These are phyloP conservation scores for Tetradesmus obliquus DNA, from an alignment of 139 green algal species.

Conservation along the genomic window DNA sequence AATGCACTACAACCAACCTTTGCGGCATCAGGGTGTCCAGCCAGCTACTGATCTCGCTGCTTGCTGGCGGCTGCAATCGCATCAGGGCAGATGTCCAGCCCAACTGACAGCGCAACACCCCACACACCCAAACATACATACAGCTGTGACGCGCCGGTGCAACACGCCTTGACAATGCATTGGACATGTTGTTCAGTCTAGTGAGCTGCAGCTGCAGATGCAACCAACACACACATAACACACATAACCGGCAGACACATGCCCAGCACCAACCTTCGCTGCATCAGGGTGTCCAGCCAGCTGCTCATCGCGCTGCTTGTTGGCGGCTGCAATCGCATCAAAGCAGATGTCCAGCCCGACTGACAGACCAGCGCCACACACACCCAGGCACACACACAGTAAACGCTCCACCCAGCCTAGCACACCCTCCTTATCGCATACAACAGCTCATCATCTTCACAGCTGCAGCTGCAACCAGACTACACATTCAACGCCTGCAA, in stretches of 20 bases:
- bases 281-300: not conserved
- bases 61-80: not conserved
- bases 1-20: not conserved
- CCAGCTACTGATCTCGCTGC: not conserved
- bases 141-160: not conserved
- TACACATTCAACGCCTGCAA: too few species aligned
- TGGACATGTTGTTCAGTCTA: too few species aligned
- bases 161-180: too few species aligned
- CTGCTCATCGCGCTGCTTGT: not conserved
- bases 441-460: too few species aligned
- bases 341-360: conserved; percentile 25
- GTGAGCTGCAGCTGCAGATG: not conserved
- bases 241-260: too few species aligned
- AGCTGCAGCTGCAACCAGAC: not conserved
- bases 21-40: not conserved
- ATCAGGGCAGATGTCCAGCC: conserved; percentile 8
- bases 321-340: conserved; percentile 2
- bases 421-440: too few species aligned
- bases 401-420: too few species aligned
- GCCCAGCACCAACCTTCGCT: not conserved
- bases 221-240: too few species aligned
- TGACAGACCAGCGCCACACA: not conserved
- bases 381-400: too few species aligned
- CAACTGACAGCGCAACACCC: not conserved
- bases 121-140: not conserved